Conservation (phyloP, 257 asterid species). For the Ilex aquifolium region DNA sequence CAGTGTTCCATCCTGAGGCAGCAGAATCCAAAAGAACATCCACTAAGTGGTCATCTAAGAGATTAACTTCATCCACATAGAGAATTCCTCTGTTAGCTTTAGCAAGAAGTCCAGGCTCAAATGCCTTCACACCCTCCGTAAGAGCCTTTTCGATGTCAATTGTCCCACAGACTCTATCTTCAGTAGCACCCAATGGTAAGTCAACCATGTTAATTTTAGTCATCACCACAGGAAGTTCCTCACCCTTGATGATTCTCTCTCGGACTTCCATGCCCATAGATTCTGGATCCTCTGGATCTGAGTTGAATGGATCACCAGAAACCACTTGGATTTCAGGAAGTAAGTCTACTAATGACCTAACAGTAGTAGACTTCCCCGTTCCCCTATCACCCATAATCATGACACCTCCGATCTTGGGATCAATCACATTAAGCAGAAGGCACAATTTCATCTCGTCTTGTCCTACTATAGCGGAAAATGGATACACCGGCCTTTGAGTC, state of each 20-base stretch:
- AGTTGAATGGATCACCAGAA: conserved; percentile 78
- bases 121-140: conserved; percentile 89
- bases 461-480: conserved; percentile 95
- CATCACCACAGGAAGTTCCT: conserved; percentile 36
- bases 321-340: conserved; percentile 84
- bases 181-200: conserved; percentile 89
- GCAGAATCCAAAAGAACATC: conserved; percentile 89
- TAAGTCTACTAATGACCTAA: conserved; percentile 74
- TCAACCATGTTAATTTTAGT: conserved; percentile 93
- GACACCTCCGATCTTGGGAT: conserved; percentile 96
- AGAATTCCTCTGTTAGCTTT: conserved; percentile 90
- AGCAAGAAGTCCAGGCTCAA: conserved; percentile 92
- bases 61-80: conserved; percentile 90
- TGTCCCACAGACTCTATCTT: conserved; percentile 91
- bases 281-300: conserved; percentile 92
- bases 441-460: conserved; percentile 97
- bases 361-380: conserved; percentile 91
- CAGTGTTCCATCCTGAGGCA: conserved; percentile 94
- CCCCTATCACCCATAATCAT: conserved; percentile 99
- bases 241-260: conserved; percentile 49
- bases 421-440: conserved; percentile 77
- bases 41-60: conserved; percentile 86
- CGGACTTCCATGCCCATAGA: conserved; percentile 75
- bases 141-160: conserved; percentile 94
- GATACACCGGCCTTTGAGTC: conserved; percentile 87